Evolutionary conservation across 2,329 filamentous ascomycete species (phyloP).

Genomic region (Parastagonospora nodorum): DNA sequence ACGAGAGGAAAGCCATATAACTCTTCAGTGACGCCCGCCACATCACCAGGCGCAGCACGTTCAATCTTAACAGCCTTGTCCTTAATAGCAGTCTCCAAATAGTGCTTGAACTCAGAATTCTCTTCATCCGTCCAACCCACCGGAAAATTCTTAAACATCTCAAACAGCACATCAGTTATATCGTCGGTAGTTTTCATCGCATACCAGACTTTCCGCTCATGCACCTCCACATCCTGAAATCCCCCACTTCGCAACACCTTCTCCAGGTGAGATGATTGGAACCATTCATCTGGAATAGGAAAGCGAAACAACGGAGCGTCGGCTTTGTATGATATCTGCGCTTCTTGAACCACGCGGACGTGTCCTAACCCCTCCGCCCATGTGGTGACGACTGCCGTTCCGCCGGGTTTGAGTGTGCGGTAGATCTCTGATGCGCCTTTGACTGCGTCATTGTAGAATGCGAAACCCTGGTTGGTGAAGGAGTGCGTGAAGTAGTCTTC

Average conservation of each 20-base stretch:
- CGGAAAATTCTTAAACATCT: slow-evolving; percentile 6
- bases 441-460: slow-evolving; percentile 39
- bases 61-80: no score
- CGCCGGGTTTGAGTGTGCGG: slow-evolving; percentile 44
- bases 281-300: slow-evolving; percentile 20
- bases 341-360: slow-evolving; percentile 4
- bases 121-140: background rate
- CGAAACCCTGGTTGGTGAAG: slow-evolving; percentile 48
- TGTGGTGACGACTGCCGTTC: slow-evolving; percentile 38
- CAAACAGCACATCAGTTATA: slow-evolving; percentile 4
- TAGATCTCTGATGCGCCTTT: slow-evolving; percentile 34
- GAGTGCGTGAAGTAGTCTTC: slow-evolving; percentile 44
- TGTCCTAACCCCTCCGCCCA: slow-evolving; percentile 15
- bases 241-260: slow-evolving; percentile 7
- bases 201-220: slow-evolving; percentile 10
- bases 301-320: slow-evolving; percentile 8
- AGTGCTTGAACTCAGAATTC: no score
- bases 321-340: slow-evolving; percentile 9
- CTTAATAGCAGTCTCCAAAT: no score
- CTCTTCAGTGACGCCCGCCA: no score
- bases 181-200: slow-evolving; percentile 8
- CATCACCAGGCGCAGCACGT: no score
- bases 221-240: slow-evolving; percentile 8
- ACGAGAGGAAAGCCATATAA: no score
- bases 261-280: slow-evolving; percentile 5